Conservation (phyloP, 2,329 filamentous ascomycete genomes). For the Dothideomycetidae sp. region DNA sequence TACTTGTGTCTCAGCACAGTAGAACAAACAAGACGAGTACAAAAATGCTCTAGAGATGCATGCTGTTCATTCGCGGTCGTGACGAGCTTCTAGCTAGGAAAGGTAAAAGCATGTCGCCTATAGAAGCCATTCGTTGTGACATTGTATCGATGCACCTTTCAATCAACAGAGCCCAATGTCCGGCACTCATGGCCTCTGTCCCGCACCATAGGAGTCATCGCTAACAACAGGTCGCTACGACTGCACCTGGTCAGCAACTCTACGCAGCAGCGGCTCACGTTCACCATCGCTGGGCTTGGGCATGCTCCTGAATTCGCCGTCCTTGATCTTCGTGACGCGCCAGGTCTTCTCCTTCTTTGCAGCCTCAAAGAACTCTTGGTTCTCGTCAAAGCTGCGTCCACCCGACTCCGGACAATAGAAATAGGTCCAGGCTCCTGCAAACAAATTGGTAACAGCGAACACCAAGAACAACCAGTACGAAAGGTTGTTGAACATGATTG, state of each 20-base stretch:
- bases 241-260: conserved; percentile 31
- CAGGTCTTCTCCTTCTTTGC: conserved; percentile 39
- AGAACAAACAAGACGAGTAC: no score
- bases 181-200: no score
- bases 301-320: conserved; percentile 37
- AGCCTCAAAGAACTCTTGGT: conserved; percentile 42
- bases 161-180: no score
- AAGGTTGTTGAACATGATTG: conserved; percentile 45
- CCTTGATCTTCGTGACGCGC: conserved; percentile 38
- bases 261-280: conserved; percentile 30
- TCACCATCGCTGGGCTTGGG: conserved; percentile 31
- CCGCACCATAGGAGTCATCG: no score
- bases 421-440: conserved; percentile 43
- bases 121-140: no score
- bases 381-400: conserved; percentile 45
- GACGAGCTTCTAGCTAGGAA: no score
- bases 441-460: conserved; percentile 39
- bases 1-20: no score
- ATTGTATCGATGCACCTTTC: no score
- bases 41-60: no score
- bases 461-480: conserved; percentile 45
- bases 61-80: no score
- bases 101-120: no score
- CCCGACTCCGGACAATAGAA: conserved; percentile 41
- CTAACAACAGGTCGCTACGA: no score